Evolutionary conservation across 2,329 filamentous ascomycete genomes (phyloP).

Genomic region (Mariannaea elegans): DNA sequence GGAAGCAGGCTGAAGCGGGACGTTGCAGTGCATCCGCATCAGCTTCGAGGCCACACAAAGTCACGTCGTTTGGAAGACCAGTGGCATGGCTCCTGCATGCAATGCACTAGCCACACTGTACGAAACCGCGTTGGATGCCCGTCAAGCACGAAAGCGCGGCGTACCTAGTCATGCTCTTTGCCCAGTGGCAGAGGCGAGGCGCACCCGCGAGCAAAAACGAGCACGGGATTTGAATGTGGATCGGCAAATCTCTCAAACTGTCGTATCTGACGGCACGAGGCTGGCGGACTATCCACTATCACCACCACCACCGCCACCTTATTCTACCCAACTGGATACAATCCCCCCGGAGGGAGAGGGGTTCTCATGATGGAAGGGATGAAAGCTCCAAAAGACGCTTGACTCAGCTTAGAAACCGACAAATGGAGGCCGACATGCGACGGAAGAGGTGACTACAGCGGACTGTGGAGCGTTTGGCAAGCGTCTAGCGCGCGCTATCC

Average conservation of each 20-base stretch:
- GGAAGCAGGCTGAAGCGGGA: conserved; percentile 40
- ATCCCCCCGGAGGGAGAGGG: conserved; percentile 26
- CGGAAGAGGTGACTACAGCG: conserved; percentile 21
- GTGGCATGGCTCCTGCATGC: conserved; percentile 25
- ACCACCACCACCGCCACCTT: conserved; percentile 3
- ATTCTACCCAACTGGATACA: conserved; percentile 26
- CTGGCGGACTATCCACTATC: conserved; percentile 20
- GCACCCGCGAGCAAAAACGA: conserved; percentile 11
- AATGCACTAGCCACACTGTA: conserved; percentile 37
- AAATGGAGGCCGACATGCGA: conserved; percentile 24
- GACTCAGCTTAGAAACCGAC: conserved; percentile 38
- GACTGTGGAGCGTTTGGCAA: conserved; percentile 34
- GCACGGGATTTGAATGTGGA: conserved; percentile 20
- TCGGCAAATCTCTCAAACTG: conserved; percentile 29
- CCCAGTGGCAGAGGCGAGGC: conserved; percentile 22
- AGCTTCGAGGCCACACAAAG: conserved; percentile 24
- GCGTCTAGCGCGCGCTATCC: conserved; percentile 34
- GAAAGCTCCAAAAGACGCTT: conserved; percentile 35
- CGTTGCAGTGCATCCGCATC: conserved; percentile 36
- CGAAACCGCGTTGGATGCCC: conserved; percentile 15
- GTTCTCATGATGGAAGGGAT: conserved; percentile 30
- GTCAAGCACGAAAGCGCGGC: conserved; percentile 20
- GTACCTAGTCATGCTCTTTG: conserved; percentile 6
- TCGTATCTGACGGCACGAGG: conserved; percentile 29
- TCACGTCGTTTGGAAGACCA: conserved; percentile 22